Base-by-base conservation (phyloP, 305 asterid species). In the Ilex paraguariensis region DNA sequence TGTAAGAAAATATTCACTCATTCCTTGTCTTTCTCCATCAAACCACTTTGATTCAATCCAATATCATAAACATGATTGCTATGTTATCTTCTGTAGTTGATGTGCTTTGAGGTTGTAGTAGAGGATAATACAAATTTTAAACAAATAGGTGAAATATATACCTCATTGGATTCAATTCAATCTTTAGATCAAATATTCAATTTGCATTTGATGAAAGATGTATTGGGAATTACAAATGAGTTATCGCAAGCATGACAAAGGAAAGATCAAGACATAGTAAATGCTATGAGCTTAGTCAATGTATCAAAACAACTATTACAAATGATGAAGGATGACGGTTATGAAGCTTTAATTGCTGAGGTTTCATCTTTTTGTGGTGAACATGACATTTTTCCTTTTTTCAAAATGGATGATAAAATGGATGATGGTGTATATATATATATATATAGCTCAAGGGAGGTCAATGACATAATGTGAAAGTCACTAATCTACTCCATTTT, bases 191-290 rank as follows among this genome's bases (percentile, higher is more conserved):
- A 44, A 31, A 45, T 54, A 11, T 54, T 64, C 28, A 42, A 9
- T 28, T 31, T 62, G 31, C 60, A 36, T 32, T 65, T 59, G 45
- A 65, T 65, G 67, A 59, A 13, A 54, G 11, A 50, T 36, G 49
- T 67, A 3, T 52, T 66, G 62, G 69, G 66, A 30, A 57, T 72
- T 3, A 66, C 39, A 13, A 32, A 62, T 51, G 52, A 50, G 6
- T 42, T 72, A 31, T 61, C 32, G 11, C 7, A 28, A 54, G 33
- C 3, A 54, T 54, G 3, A 6, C 58, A 21, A 21, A 21, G 28
- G 1, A 21, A 21, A 21, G 28, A 21, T 21, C 28, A 21, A 21
- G 28, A 21, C 28, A 21, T 21, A 21, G 28, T 21, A 21, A 21
- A 21, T 21, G 28, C 2, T 21, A 21, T 21, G 28, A 21, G 28